A percentile compares a stretch with the other conserved stretches of the same genome.
Conservation (phyloP, 306 rosid genomes). For the Ceratonia siliqua region DNA sequence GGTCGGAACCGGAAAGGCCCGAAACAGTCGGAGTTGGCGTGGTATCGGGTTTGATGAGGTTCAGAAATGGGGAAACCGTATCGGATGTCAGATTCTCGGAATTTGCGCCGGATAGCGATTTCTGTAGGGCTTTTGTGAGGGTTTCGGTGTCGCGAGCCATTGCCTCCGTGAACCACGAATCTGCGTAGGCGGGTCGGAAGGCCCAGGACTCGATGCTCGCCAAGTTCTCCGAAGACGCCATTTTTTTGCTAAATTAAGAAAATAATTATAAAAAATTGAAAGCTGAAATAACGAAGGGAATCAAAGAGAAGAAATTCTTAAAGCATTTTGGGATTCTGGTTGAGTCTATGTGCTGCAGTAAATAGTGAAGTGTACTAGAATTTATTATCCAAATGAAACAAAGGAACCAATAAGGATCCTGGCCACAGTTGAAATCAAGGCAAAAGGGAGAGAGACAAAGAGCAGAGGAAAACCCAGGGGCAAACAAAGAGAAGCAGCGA, state of each 20-base stretch:
- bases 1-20: slow-evolving; percentile 69
- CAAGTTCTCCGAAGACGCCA: slow-evolving; percentile 68
- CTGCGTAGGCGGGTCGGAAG: slow-evolving; percentile 38
- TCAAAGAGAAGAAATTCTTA: neutral
- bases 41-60: slow-evolving; percentile 33
- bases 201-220: slow-evolving; percentile 58
- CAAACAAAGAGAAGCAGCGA: too few species aligned
- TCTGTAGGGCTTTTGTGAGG: slow-evolving; percentile 63
- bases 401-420: too few species aligned
- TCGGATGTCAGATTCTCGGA: neutral
- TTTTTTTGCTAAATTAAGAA: neutral
- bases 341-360: neutral
- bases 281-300: neutral
- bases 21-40: slow-evolving; percentile 57
- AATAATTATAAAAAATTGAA: too few species aligned
- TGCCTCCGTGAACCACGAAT: slow-evolving; percentile 63
- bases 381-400: neutral
- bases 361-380: neutral
- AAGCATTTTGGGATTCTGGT: neutral
- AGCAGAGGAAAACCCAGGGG: too few species aligned
- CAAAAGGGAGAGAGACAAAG: neutral
- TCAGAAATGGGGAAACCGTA: slow-evolving; percentile 30
- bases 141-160: slow-evolving; percentile 58
- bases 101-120: slow-evolving; percentile 43
- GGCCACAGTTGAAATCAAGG: neutral